These are phyloP conservation scores for Candida saitoana DNA, from an alignment of 805 yeast genomes.

Conservation along the genomic window DNA sequence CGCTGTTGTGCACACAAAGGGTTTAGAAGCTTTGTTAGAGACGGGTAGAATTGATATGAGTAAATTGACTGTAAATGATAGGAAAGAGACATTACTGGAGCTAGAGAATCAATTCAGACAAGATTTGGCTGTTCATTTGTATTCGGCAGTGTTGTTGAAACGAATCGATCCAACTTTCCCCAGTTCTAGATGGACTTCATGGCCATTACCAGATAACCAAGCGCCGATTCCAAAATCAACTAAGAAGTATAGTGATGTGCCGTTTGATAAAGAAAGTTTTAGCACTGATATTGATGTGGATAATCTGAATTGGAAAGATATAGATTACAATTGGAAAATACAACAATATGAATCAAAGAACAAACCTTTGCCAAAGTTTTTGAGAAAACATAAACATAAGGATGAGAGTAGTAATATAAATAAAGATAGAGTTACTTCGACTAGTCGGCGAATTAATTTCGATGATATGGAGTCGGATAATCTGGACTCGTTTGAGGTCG, in stretches of 20 bases:
- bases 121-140: slow-evolving; percentile 64
- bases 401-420: neutral
- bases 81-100: slow-evolving; percentile 19
- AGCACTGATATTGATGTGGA: slow-evolving; percentile 10
- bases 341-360: neutral
- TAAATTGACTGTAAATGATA: slow-evolving; percentile 13
- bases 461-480: neutral
- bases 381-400: neutral
- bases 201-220: slow-evolving; percentile 48
- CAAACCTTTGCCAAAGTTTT: neutral
- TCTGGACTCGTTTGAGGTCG: neutral
- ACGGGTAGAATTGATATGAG: neutral
- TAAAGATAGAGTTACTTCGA: neutral
- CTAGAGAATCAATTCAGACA: slow-evolving; percentile 48
- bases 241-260: slow-evolving; percentile 18
- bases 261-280: slow-evolving; percentile 6
- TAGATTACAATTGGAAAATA: too few species aligned
- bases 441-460: neutral
- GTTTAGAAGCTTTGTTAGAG: too few species aligned
- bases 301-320: slow-evolving; percentile 3
- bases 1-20: neutral
- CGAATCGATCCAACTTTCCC: slow-evolving; percentile 35
- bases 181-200: slow-evolving; percentile 44
- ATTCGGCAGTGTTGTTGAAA: slow-evolving; percentile 48
- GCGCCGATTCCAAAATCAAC: slow-evolving; percentile 36